These are phyloP conservation scores for Aspergillus brasiliensis DNA, from an alignment of 2,329 filamentous ascomycete species.

Conservation along the genomic window DNA sequence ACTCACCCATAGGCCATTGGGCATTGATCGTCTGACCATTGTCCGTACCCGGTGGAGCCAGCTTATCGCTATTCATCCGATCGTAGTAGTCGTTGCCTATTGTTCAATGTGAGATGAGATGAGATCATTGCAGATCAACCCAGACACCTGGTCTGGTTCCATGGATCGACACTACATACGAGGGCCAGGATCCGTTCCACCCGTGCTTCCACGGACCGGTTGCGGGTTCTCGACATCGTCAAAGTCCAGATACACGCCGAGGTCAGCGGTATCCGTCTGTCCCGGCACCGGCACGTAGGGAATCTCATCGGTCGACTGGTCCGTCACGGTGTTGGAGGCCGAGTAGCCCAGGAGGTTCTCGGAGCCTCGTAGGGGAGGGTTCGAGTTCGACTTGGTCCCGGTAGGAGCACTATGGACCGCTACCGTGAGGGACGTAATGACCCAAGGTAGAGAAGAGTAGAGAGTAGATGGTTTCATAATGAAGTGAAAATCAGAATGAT, in stretches of 20 bases:
- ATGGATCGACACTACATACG: slow-evolving; percentile 30
- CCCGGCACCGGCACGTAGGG: slow-evolving; percentile 51
- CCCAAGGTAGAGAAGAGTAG: slow-evolving; percentile 6
- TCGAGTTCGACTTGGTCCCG: slow-evolving; percentile 18
- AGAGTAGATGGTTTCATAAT: slow-evolving; percentile 16
- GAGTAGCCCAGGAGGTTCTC: slow-evolving; percentile 43
- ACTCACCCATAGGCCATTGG: slow-evolving; percentile 56
- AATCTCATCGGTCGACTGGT: slow-evolving; percentile 39
- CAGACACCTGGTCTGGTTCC: background rate
- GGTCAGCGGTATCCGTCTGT: slow-evolving; percentile 53
- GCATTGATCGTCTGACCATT: slow-evolving; percentile 43
- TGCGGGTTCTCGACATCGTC: slow-evolving; percentile 55
- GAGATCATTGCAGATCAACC: background rate
- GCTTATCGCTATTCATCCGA: slow-evolving; percentile 57
- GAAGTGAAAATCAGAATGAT: background rate
- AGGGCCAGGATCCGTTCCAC: slow-evolving; percentile 57
- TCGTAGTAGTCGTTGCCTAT: slow-evolving; percentile 53
- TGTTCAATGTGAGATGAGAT: background rate
- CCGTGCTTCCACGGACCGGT: slow-evolving; percentile 56
- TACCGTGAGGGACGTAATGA: background rate
- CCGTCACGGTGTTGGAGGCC: slow-evolving; percentile 36
- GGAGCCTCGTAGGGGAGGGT: slow-evolving; percentile 33
- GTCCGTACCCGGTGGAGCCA: slow-evolving; percentile 58
- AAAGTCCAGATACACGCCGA: slow-evolving; percentile 59
- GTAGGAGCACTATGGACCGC: slow-evolving; percentile 18